Percentiles rank a stretch among this genome's conserved stretches.
Evolutionary conservation across 768 basidiomycete species (phyloP).

Genomic region (Panaeolus papilionaceus): DNA sequence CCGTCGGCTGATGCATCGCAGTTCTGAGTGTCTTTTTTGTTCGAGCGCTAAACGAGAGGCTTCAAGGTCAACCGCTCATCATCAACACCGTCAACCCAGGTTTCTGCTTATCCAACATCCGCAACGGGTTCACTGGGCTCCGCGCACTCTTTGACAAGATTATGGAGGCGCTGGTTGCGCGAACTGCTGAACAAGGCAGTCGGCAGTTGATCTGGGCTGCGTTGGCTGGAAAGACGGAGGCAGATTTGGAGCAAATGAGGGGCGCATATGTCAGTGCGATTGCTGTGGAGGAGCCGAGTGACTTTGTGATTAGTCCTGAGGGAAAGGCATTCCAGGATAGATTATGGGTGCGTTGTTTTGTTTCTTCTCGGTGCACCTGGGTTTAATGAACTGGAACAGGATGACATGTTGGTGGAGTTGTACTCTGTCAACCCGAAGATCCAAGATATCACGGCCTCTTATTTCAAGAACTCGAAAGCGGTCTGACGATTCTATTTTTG

Average conservation of each 20-base stretch:
- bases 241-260: constrained; percentile 28
- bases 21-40: constrained; percentile 47
- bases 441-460: background rate
- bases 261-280: constrained; percentile 24
- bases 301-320: constrained; percentile 26
- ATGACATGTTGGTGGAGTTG: constrained; percentile 18
- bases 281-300: constrained; percentile 24
- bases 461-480: background rate
- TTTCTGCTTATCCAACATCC: constrained; percentile 44
- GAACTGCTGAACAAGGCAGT: constrained; percentile 42
- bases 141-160: constrained; percentile 23
- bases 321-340: constrained; percentile 23
- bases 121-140: constrained; percentile 23
- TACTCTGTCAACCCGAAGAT: constrained; percentile 8
- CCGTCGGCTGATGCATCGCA: constrained; percentile 21
- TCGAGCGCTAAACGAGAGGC: constrained; percentile 39
- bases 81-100: constrained; percentile 46
- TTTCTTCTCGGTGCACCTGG: background rate
- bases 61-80: constrained; percentile 35
- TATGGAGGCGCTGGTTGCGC: constrained; percentile 38
- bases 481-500: background rate
- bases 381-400: background rate
- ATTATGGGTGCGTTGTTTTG: constrained; percentile 26
- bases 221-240: constrained; percentile 28
- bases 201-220: constrained; percentile 41